Evolutionary conservation across 495 filamentous ascomycete genomes (phyloP), one percentile per base, ranked within the genome.

Genomic region (Amphirosellinia nigrospora): DNA sequence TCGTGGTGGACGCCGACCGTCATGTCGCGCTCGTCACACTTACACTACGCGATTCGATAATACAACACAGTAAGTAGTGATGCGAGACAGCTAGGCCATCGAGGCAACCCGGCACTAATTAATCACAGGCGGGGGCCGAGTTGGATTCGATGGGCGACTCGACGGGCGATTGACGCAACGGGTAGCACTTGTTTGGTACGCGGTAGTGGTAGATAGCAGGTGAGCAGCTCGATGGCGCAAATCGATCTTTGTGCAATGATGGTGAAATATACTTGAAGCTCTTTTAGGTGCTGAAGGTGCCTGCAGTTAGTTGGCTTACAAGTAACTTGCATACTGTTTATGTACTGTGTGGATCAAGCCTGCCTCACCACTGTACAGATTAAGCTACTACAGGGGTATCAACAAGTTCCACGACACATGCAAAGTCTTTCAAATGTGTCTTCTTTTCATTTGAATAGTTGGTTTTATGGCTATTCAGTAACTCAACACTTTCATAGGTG

Each of bases 21-120:
- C 75, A 75, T 77, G 70, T 74, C 73, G 75, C n/a, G 75, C n/a
- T 52, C 36, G 15, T 9, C 28, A 19, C 30, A 45, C n/a, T n/a
- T n/a, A n/a, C n/a, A n/a, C n/a, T n/a, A n/a, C n/a, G n/a, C n/a
- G n/a, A n/a, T n/a, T n/a, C n/a, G n/a, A n/a, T n/a, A n/a, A n/a
- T n/a, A n/a, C n/a, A n/a, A n/a, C n/a, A n/a, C n/a, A n/a, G n/a
- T n/a, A n/a, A n/a, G 9, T 28, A 4, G 32, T 28, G 59, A 16
- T 61, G 59, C 41, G 61, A 26, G 30, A 50, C 43, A 16, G 26
- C 39, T 11, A 46, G 21, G 39, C n/a, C 32, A 36, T 58, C 1
- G 55, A 58, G 16, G 30, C 21, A n/a, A 19, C 55, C 55, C 4
- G 30, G 16, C n/a, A n/a, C 15, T 4, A n/a, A 39, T 11, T 2